These are phyloP conservation scores for Termitomyces sp. DNA, from an alignment of 768 basidiomycete species.

Conservation along the genomic window DNA sequence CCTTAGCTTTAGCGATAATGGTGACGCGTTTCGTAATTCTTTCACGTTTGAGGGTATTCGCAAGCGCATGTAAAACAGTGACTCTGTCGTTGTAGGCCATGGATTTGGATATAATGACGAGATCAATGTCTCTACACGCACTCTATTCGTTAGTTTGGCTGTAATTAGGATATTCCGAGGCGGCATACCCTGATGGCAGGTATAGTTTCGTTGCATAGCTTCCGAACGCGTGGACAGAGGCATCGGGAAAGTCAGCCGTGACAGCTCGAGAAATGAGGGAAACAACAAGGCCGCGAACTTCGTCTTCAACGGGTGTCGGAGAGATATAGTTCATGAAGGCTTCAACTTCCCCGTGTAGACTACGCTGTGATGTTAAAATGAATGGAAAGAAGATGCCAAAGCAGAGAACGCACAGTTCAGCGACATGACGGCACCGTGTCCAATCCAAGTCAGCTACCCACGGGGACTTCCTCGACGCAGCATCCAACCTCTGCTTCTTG, in stretches of 20 bases:
- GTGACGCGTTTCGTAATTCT: conserved; percentile 73
- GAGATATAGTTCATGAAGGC: conserved; percentile 86
- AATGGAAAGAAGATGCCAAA: neutral
- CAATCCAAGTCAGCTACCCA: conserved; percentile 73
- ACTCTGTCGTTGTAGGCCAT: conserved; percentile 71
- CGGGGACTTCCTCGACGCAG: conserved; percentile 51
- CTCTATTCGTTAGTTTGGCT: conserved; percentile 13
- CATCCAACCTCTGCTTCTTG: conserved; percentile 47
- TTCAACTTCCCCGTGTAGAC: conserved; percentile 82
- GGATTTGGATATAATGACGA: conserved; percentile 76
- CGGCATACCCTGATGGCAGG: conserved; percentile 80
- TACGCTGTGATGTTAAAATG: conserved; percentile 22
- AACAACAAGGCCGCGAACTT: conserved; percentile 72
- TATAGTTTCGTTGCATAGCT: conserved; percentile 93
- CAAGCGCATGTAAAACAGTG: conserved; percentile 69
- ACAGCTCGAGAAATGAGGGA: conserved; percentile 64
- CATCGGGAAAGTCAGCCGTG: conserved; percentile 65
- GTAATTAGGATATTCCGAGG: neutral
- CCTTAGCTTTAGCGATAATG: conserved; percentile 89
- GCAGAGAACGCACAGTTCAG: conserved; percentile 63
- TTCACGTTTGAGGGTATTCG: conserved; percentile 67
- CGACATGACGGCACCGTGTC: conserved; percentile 69
- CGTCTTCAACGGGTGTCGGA: conserved; percentile 81
- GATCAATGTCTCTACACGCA: conserved; percentile 78
- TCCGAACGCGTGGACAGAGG: conserved; percentile 81